Evolutionary conservation across 352 stramenopile genomes (phyloP).

Genomic region (Sclerospora graminicola): DNA sequence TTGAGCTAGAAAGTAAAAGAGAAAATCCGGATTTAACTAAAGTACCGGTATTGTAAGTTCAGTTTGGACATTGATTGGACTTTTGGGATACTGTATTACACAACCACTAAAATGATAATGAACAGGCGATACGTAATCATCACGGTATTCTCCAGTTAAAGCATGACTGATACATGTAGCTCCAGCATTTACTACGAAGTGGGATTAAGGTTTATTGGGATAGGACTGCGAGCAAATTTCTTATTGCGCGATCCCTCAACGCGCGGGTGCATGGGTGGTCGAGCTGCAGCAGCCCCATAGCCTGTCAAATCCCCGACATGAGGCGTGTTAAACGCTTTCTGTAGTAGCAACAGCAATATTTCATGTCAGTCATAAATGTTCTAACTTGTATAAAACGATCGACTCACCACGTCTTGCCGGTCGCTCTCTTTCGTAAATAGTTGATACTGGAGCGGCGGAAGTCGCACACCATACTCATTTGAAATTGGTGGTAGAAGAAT

Average conservation of each 20-base stretch:
- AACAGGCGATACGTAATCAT: no score
- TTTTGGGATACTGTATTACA: no score
- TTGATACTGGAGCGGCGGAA: slow-evolving; percentile 61
- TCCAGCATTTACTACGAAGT: no score
- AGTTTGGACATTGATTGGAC: no score
- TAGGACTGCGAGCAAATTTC: slow-evolving; percentile 49
- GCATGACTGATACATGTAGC: no score
- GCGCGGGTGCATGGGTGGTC: slow-evolving; percentile 31
- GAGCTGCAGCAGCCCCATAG: slow-evolving; percentile 13
- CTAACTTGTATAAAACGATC: neutral
- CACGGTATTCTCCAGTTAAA: no score
- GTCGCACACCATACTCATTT: slow-evolving; percentile 73
- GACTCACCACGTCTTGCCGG: slow-evolving; percentile 38
- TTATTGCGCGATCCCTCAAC: slow-evolving; percentile 68
- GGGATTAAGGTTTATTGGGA: slow-evolving; percentile 58
- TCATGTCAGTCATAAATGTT: neutral
- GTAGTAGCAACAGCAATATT: neutral
- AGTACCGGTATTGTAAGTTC: no score
- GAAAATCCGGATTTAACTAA: no score
- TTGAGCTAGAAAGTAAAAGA: no score
- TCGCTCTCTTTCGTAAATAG: slow-evolving; percentile 65
- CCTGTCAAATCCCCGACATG: slow-evolving; percentile 10
- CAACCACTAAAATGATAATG: no score
- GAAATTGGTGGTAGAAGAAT: slow-evolving; percentile 67
- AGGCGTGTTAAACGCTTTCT: slow-evolving; percentile 26